A percentile compares a stretch with the other conserved stretches of the same genome.
phyloP scores from a whole-genome alignment of 2,329 filamentous ascomycete genomes.

The Blastomyces parvus region DNA sequence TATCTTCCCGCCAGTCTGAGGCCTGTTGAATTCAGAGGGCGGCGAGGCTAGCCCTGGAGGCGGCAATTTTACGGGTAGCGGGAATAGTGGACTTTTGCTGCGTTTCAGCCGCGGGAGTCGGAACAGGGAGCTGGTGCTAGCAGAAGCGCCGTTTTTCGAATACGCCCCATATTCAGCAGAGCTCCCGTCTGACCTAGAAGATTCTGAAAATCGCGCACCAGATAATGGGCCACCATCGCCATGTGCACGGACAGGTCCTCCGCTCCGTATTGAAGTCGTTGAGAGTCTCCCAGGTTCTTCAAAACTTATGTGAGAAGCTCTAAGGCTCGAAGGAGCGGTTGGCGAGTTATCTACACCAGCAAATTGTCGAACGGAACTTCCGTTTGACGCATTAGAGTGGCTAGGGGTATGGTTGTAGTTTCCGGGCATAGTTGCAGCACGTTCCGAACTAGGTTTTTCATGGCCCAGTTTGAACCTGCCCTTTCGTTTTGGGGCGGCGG shows the following conservation, averaged over 20 bases:
- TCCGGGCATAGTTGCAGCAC: slow-evolving; percentile 17
- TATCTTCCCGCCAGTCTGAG: slow-evolving; percentile 8
- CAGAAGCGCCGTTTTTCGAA: slow-evolving; percentile 54
- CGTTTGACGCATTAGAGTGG: slow-evolving; percentile 5
- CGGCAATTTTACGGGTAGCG: slow-evolving; percentile 66
- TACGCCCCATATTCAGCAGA: slow-evolving; percentile 56
- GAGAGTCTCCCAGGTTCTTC: slow-evolving; percentile 50
- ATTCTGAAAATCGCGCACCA: slow-evolving; percentile 64
- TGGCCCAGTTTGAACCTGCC: slow-evolving; percentile 30
- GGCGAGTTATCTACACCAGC: slow-evolving; percentile 17
- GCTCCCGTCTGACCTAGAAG: slow-evolving; percentile 80
- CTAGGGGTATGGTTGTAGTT: slow-evolving; percentile 10
- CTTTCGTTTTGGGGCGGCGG: slow-evolving; percentile 33
- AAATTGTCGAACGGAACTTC: slow-evolving; percentile 1
- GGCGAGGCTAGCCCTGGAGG: slow-evolving; percentile 33
- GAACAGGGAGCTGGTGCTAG: slow-evolving; percentile 66
- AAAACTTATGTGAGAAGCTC: slow-evolving; percentile 45
- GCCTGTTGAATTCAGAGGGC: slow-evolving; percentile 14
- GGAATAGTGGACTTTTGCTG: slow-evolving; percentile 71
- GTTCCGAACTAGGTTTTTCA: slow-evolving; percentile 28
- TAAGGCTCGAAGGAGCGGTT: slow-evolving; percentile 22
- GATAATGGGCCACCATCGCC: slow-evolving; percentile 58
- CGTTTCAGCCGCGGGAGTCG: slow-evolving; percentile 66
- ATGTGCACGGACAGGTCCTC: slow-evolving; percentile 46
- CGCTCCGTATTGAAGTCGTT: slow-evolving; percentile 36